Conservation (phyloP, 208 protist genomes). For the Blastocrithidia nonstop region DNA sequence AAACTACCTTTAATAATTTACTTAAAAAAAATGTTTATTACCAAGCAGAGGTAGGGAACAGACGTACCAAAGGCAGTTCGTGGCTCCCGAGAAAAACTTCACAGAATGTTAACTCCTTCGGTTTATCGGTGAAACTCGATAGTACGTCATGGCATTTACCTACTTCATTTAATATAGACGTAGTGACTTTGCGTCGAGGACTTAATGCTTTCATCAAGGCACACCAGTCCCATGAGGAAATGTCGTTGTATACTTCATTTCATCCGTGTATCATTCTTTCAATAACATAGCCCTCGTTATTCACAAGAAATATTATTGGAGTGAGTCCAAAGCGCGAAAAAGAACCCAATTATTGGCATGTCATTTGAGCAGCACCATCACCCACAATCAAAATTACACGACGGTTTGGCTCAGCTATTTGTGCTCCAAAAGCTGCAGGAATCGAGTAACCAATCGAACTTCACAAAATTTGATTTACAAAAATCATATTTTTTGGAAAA, state of each 20-base stretch:
- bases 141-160: slow-evolving; percentile 3
- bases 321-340: slow-evolving; percentile 16
- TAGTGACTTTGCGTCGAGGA: slow-evolving; percentile 4
- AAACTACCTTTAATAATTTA: too few species aligned
- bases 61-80: slow-evolving; percentile 18
- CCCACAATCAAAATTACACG: slow-evolving; percentile 19
- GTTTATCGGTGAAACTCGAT: slow-evolving; percentile 2
- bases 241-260: slow-evolving; percentile 29
- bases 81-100: slow-evolving; percentile 20
- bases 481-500: slow-evolving; percentile 9
- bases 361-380: slow-evolving; percentile 23
- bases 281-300: slow-evolving; percentile 36
- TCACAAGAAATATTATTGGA: slow-evolving; percentile 21
- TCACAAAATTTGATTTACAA: slow-evolving; percentile 18
- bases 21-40: too few species aligned
- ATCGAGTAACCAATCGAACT: slow-evolving; percentile 27
- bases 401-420: slow-evolving; percentile 12
- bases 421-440: slow-evolving; percentile 20
- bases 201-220: slow-evolving; percentile 10
- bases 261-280: slow-evolving; percentile 30
- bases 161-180: slow-evolving; percentile 8
- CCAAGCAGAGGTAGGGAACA: too few species aligned
- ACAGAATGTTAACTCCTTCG: slow-evolving; percentile 10
- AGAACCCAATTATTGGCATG: slow-evolving; percentile 21
- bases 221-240: slow-evolving; percentile 22